A percentile compares a stretch with the other conserved stretches of the same genome.
Conservation (phyloP, 257 asterid species). For the Ophiorrhiza pumila region DNA sequence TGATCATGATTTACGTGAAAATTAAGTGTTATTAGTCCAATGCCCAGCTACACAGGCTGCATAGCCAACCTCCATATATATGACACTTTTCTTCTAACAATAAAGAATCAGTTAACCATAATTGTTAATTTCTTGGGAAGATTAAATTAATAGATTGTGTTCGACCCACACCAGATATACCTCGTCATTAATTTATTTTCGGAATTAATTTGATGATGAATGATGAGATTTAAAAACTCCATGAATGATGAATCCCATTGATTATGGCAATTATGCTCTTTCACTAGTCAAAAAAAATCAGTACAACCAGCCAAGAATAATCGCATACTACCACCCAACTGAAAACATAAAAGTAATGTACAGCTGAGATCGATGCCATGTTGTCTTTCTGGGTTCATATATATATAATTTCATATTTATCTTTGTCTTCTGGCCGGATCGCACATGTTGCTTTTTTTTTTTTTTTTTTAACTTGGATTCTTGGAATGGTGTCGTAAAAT, state of each 20-base stretch:
- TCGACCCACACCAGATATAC: constrained; percentile 15
- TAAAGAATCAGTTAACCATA: too few relatives aligned
- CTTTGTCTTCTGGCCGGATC: constrained; percentile 1
- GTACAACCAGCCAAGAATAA: not conserved
- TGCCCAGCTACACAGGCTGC: too few relatives aligned
- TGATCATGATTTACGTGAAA: too few relatives aligned
- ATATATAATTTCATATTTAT: not conserved
- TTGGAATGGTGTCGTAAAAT: constrained; percentile 7
- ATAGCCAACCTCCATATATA: too few relatives aligned
- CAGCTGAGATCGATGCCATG: not conserved
- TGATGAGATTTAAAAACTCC: not conserved
- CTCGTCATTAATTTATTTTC: constrained; percentile 2
- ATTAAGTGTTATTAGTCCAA: too few relatives aligned
- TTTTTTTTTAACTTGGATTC: not conserved
- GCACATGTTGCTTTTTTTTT: constrained; percentile 24
- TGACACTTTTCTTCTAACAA: too few relatives aligned
- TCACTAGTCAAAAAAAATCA: not conserved
- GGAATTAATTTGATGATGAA: not conserved
- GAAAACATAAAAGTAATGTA: not conserved
- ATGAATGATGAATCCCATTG: not conserved
- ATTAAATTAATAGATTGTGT: not conserved
- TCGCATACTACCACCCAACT: not conserved
- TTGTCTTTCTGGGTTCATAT: not conserved
- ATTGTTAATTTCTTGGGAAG: not conserved
- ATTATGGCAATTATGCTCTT: constrained; percentile 4